Base-by-base conservation (phyloP, 2,329 filamentous ascomycete genomes). In the Sphaerostilbella broomeana region DNA sequence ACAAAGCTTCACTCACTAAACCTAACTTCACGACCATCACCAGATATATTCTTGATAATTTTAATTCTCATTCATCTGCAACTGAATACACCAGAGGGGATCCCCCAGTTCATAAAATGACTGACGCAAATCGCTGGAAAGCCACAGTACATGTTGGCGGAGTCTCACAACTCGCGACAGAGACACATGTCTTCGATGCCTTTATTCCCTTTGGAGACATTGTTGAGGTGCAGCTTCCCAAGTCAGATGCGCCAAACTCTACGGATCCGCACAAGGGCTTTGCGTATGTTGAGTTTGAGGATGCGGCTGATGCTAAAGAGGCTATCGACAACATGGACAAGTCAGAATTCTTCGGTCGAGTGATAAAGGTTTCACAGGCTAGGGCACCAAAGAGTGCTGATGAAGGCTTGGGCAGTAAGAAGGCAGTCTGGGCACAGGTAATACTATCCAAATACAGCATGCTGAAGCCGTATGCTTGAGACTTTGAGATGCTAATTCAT, bases 241-340 rank as follows among this genome's bases (percentile, higher is more conserved):
- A 92, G 62, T 84, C 87, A 42, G 89, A 95, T 57, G 71, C 81
- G 46, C 82, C 84, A 48, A 88, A 86, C 47, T 79, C 84, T 6
- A 79, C 75, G 33, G 86, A 94, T 27, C 69, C 79, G 20, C 92
- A 98, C 61, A 75, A 89, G 37, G 92, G 94, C 1, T 98, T 97
- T 62, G 92, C 89, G 43, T 97, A 98, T 59, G 86, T 98, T 35
- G 92, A 98, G 58, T 98, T 86, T 56, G 88, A 95, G 54, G 76
- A 87, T 42, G 73, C 79, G 10, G 77, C 82, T 42, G 92, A 98
- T 63, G 90, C 89, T 19, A 81, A 81, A 55, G 90, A 97, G 64
- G 92, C 92, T 35, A 95, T 98, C 60, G 88, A 97, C 71, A 98
- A 98, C 59, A 97, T 98, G 90, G 87, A 98, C 59, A 88, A 95